A percentile compares a stretch with the other conserved stretches of the same genome.
phyloP scores from a whole-genome alignment of 2,329 filamentous ascomycete species.

The Biscogniauxia sp. region DNA sequence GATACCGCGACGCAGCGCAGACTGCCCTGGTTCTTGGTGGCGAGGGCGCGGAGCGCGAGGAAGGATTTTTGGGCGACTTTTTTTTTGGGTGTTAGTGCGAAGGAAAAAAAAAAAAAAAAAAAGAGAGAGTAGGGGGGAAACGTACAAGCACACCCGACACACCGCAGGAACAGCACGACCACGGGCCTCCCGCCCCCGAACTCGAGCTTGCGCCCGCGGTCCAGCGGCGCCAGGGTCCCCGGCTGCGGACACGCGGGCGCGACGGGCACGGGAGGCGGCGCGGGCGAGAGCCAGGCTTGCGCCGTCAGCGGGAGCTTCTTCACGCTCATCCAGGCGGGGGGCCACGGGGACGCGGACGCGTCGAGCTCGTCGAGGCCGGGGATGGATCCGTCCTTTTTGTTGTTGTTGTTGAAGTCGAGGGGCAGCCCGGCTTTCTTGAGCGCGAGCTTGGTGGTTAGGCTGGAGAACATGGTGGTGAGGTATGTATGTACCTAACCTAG shows the following conservation, averaged over 20 bases:
- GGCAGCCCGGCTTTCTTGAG: constrained; percentile 56
- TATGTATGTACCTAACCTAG: too few species aligned
- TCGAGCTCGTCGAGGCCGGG: constrained; percentile 32
- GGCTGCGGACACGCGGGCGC: constrained; percentile 43
- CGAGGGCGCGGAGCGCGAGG: constrained; percentile 52
- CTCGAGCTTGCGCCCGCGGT: constrained; percentile 43
- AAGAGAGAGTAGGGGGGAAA: constrained; percentile 8
- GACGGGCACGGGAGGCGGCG: constrained; percentile 49
- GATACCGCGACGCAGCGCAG: constrained; percentile 58
- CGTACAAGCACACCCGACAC: constrained; percentile 56
- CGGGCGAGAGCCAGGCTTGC: constrained; percentile 51
- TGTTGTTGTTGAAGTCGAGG: too few species aligned
- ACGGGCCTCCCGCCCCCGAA: constrained; percentile 44
- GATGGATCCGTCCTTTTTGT: constrained; percentile 22
- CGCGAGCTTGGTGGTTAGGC: constrained; percentile 56
- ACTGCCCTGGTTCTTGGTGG: constrained; percentile 47
- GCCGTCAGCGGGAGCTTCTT: constrained; percentile 51
- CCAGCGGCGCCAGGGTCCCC: constrained; percentile 48
- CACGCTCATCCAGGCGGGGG: constrained; percentile 48
- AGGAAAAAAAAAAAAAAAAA: constrained; percentile 1
- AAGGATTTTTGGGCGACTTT: constrained; percentile 55
- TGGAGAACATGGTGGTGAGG: constrained; percentile 54
- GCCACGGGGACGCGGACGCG: constrained; percentile 29
- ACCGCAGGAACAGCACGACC: constrained; percentile 52
- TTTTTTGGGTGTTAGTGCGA: constrained; percentile 23